Evolutionary conservation across 768 basidiomycete genomes (phyloP), one percentile per base, ranked within the genome.

Genomic region (Podaxis rugospora): DNA sequence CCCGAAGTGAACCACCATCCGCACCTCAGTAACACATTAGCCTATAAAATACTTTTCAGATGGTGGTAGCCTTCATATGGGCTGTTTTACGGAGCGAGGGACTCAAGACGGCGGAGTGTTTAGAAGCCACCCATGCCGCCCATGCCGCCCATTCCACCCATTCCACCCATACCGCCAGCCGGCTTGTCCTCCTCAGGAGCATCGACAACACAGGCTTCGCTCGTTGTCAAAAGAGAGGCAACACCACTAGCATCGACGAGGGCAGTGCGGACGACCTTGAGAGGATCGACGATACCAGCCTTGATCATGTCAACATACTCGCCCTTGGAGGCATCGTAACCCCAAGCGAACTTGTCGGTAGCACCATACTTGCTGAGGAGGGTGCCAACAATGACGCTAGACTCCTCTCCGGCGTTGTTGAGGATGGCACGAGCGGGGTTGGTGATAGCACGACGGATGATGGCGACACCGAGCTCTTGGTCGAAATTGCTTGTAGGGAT

Each of bases 251-350:
- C 95, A 71, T 98, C 95, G 1, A 95, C 86, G 28, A 98, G 80
- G 1, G 94, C 94, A 2, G 94, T 96, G 67, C 93, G 80, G 54
- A 97, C 95, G 54, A 98, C 96, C 85, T 96, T 96, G 63, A 95
- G 79, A 1, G 95, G 95, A 77, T 98, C 96, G 49, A 98, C 89
- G 66, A 98, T 97, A 69, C 96, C 96, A 28, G 86, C 81, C 73
- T 88, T 82, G 77, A 98, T 89, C 94, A 98, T 95, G 75, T 98
- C 93, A 49, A 89, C 86, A 70, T 93, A 98, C 76, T 95, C 90
- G 64, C 92, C 93, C 78, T 89, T 90, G 69, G 86, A 82, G 25
- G 95, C 94, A 66, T 97, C 93, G 75, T 97, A 97, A 0, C 95
- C 92, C 85, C 84, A 87, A 11, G 78, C 80, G 71, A 93, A 93